phyloP scores from a whole-genome alignment of 257 asterid species.

The Ehretia macrophylla region DNA sequence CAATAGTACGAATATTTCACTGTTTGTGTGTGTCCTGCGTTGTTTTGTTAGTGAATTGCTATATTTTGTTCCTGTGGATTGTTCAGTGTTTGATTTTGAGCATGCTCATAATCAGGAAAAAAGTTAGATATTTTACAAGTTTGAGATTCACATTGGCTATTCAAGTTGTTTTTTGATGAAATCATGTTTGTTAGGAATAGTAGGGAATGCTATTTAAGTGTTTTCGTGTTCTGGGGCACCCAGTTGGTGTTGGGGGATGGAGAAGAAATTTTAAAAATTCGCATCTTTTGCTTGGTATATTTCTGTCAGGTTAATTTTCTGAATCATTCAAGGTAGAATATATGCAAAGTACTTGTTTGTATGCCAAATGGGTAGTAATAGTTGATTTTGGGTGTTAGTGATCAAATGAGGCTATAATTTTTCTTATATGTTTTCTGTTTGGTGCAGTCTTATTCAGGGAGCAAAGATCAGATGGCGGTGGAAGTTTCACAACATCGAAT shows the following conservation, averaged over 20 bases:
- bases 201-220: background rate
- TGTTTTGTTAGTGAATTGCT: background rate
- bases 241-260: background rate
- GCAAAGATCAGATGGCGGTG: slow-evolving; percentile 29
- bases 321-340: no score
- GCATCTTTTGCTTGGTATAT: no score
- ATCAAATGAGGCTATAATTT: background rate
- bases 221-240: background rate
- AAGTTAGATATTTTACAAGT: no score
- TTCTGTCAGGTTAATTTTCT: no score
- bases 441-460: slow-evolving; percentile 57
- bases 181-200: no score
- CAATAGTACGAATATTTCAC: background rate
- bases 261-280: no score
- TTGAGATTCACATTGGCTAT: no score
- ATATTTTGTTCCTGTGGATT: background rate
- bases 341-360: no score
- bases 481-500: slow-evolving; percentile 31
- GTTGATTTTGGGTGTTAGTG: background rate
- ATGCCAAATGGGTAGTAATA: no score
- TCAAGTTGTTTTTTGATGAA: background rate
- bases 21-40: background rate
- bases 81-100: background rate
- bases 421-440: slow-evolving; percentile 11
- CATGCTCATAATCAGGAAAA: no score